These are phyloP conservation scores for Jatropha podagrica DNA, from an alignment of 441 rosid genomes.

Conservation along the genomic window DNA sequence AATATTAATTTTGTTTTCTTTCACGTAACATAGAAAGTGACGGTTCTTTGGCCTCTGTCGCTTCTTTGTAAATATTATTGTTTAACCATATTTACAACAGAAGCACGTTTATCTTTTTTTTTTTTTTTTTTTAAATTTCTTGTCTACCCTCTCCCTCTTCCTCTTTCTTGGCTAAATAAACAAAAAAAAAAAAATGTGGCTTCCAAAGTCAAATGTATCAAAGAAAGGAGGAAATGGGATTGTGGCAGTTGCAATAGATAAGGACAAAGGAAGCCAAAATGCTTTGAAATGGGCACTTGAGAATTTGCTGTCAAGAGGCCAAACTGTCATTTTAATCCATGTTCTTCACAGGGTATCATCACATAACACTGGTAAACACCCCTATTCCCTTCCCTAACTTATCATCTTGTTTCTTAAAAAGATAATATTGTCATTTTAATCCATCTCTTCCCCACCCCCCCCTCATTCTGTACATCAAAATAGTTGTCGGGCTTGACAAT, in stretches of 20 bases:
- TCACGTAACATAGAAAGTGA: background rate
- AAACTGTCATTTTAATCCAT: constrained; percentile 60
- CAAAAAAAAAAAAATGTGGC: constrained; percentile 36
- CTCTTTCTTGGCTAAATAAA: no score
- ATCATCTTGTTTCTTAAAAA: no score
- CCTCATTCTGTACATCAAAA: no score
- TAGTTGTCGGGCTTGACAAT: no score
- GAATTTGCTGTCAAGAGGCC: constrained; percentile 52
- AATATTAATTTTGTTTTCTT: background rate
- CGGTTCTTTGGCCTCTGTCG: background rate
- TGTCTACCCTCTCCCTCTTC: no score
- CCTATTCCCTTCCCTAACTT: background rate
- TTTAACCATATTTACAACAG: background rate
- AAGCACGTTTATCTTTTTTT: background rate
- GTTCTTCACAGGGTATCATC: constrained; percentile 33
- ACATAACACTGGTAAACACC: constrained; percentile 18
- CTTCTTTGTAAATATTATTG: background rate
- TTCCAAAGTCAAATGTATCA: constrained; percentile 25
- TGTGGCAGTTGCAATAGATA: constrained; percentile 76
- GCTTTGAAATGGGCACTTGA: constrained; percentile 83
- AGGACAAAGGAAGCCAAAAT: constrained; percentile 66
- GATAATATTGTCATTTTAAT: no score
- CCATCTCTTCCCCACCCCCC: no score
- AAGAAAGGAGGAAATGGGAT: constrained; percentile 42
- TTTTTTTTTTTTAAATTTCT: background rate